Percentiles rank a stretch among this genome's conserved stretches.
Conservation (phyloP, 805 yeast species). For the Helenozyma rhizophorensis region DNA sequence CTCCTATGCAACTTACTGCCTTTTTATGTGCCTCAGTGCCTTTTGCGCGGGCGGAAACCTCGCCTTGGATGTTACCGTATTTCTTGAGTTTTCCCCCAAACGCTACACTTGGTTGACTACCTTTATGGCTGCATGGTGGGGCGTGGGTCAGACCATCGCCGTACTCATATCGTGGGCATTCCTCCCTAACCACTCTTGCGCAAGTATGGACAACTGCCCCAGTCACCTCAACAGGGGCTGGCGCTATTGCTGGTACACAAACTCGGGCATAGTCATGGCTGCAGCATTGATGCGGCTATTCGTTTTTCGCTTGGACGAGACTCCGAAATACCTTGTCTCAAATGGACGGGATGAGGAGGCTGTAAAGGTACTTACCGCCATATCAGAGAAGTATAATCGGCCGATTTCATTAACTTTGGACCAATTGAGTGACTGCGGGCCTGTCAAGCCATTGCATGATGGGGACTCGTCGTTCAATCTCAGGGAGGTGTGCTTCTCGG, state of each 20-base stretch:
- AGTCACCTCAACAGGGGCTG: constrained; percentile 8
- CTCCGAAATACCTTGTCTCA: constrained; percentile 10
- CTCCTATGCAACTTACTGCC: constrained; percentile 45
- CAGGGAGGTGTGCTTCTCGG: constrained; percentile 1
- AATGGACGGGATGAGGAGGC: constrained; percentile 10
- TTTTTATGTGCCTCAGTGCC: constrained; percentile 42
- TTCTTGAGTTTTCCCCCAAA: constrained; percentile 50
- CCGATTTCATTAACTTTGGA: constrained; percentile 9
- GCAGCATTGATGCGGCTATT: constrained; percentile 5
- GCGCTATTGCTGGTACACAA: constrained; percentile 11
- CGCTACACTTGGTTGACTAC: constrained; percentile 50
- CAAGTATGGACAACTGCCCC: constrained; percentile 7
- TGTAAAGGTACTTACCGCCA: constrained; percentile 3
- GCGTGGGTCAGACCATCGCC: constrained; percentile 56
- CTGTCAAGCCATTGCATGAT: constrained; percentile 3
- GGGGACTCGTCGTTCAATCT: constrained; percentile 2
- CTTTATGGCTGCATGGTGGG: constrained; percentile 49
- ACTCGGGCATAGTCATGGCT: constrained; percentile 7
- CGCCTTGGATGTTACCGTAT: constrained; percentile 50
- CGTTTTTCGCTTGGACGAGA: constrained; percentile 6
- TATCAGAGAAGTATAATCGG: constrained; percentile 13
- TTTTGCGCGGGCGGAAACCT: constrained; percentile 56
- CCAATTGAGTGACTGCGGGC: constrained; percentile 12
- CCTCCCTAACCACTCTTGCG: constrained; percentile 40
- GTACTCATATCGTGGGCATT: constrained; percentile 53